phyloP scores from a whole-genome alignment of 352 stramenopile species.

The Phytophthora ramorum region DNA sequence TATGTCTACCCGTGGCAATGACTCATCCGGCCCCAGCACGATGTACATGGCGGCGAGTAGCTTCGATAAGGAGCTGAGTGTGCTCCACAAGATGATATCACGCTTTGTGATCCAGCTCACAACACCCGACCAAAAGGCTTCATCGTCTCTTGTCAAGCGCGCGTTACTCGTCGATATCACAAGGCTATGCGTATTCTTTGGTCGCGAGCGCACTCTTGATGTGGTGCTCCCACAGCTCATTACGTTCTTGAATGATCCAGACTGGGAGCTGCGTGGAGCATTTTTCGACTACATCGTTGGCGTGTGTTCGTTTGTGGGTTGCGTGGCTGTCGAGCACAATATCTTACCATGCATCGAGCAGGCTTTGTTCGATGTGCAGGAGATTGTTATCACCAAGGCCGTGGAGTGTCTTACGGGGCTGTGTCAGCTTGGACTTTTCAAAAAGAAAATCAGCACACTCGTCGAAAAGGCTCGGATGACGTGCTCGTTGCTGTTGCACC shows the following conservation, averaged over 20 bases:
- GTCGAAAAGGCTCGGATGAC: slow-evolving; percentile 89
- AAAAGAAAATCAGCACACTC: slow-evolving; percentile 79
- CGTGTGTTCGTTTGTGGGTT: slow-evolving; percentile 95
- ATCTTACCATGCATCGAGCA: slow-evolving; percentile 98
- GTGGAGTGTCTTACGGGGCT: slow-evolving; percentile 92
- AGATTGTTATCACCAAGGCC: slow-evolving; percentile 95
- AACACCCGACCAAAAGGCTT: slow-evolving; percentile 87
- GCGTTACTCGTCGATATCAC: slow-evolving; percentile 95
- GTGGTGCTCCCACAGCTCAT: slow-evolving; percentile 97
- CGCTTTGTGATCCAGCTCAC: slow-evolving; percentile 95
- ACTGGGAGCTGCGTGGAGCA: slow-evolving; percentile 89
- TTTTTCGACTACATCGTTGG: slow-evolving; percentile 95
- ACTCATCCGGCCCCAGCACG: slow-evolving; percentile 34
- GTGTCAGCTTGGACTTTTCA: slow-evolving; percentile 93
- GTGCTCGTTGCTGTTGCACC: slow-evolving; percentile 86
- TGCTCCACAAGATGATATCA: slow-evolving; percentile 94
- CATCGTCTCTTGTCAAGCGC: slow-evolving; percentile 94
- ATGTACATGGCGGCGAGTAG: slow-evolving; percentile 80
- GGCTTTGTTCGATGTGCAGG: slow-evolving; percentile 96
- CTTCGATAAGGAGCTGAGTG: slow-evolving; percentile 94
- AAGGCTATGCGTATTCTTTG: slow-evolving; percentile 98
- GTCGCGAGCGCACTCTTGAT: slow-evolving; percentile 93
- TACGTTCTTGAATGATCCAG: slow-evolving; percentile 97
- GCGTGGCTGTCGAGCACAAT: slow-evolving; percentile 94
- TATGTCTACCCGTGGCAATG: slow-evolving; percentile 44